Evolutionary conservation across 306 rosid species (phyloP).

Genomic region (Glycine latifolia): DNA sequence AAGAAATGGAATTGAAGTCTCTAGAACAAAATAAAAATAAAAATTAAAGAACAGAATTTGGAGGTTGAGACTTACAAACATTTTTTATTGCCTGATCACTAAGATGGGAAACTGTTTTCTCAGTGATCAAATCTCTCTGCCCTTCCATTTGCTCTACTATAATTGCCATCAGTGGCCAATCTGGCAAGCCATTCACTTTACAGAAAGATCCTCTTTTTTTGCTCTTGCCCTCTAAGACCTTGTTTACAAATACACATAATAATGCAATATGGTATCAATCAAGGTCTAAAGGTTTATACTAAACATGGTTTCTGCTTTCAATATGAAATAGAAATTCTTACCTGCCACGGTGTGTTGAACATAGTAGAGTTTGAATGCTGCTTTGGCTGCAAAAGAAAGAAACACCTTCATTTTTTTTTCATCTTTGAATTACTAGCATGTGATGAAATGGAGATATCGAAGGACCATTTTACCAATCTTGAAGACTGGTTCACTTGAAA

Average conservation of each 20-base stretch:
- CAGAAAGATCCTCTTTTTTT: conserved; percentile 55
- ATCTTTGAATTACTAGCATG: conserved; percentile 12
- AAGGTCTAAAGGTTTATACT: background rate
- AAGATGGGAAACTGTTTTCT: conserved; percentile 51
- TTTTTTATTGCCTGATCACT: conserved; percentile 82
- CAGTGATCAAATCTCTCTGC: conserved; percentile 46
- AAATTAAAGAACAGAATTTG: background rate
- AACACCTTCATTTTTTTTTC: conserved; percentile 28
- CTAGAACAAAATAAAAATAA: too few relatives aligned
- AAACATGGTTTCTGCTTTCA: background rate
- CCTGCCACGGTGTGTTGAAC: conserved; percentile 53
- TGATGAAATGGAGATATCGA: conserved; percentile 4
- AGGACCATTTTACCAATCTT: conserved; percentile 46
- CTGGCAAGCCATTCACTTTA: conserved; percentile 66
- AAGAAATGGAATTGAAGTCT: background rate
- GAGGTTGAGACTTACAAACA: conserved; percentile 64
- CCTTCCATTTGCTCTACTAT: conserved; percentile 54
- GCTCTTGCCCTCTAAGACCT: conserved; percentile 52
- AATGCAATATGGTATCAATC: background rate
- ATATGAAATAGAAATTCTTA: conserved; percentile 34
- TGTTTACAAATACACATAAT: background rate
- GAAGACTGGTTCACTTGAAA: conserved; percentile 49
- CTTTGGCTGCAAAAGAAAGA: conserved; percentile 61
- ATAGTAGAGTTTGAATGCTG: conserved; percentile 60
- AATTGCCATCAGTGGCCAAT: conserved; percentile 54